Conservation (phyloP, 495 filamentous ascomycete species). For the Chaetomium tenue region DNA sequence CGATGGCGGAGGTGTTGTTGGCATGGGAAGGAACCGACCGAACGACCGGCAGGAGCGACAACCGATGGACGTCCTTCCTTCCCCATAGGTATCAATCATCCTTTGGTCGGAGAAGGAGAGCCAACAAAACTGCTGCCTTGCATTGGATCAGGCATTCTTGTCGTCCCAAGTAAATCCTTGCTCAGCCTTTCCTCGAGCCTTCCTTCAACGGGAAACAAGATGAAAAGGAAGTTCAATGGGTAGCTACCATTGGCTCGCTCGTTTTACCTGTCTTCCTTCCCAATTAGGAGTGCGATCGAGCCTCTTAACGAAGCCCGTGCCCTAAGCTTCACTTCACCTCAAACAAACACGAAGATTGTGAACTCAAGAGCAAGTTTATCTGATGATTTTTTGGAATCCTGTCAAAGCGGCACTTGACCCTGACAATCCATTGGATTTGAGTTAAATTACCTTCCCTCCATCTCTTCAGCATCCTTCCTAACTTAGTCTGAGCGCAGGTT, state of each 20-base stretch:
- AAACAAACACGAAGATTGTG: not conserved
- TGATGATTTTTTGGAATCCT: not conserved
- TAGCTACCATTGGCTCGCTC: not conserved
- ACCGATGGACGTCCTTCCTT: no score
- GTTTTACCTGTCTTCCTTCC: not conserved
- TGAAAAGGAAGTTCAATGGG: not conserved
- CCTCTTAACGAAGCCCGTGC: not conserved
- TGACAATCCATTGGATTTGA: not conserved
- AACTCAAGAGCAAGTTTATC: no score
- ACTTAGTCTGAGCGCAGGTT: no score
- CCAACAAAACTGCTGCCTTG: not conserved
- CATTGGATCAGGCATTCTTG: not conserved
- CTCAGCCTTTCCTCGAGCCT: no score
- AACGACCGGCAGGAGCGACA: no score
- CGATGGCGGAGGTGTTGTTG: no score
- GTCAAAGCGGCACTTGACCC: not conserved
- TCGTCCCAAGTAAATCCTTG: not conserved
- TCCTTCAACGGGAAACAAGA: not conserved
- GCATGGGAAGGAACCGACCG: no score
- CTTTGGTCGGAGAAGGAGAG: no score
- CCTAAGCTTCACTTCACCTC: not conserved
- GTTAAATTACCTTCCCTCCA: no score
- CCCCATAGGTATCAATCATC: no score
- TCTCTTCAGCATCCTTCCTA: no score
- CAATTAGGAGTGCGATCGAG: not conserved